phyloP scores from a whole-genome alignment of 371 early-diverging fungal genomes.

The Actinomortierella wolfii region DNA sequence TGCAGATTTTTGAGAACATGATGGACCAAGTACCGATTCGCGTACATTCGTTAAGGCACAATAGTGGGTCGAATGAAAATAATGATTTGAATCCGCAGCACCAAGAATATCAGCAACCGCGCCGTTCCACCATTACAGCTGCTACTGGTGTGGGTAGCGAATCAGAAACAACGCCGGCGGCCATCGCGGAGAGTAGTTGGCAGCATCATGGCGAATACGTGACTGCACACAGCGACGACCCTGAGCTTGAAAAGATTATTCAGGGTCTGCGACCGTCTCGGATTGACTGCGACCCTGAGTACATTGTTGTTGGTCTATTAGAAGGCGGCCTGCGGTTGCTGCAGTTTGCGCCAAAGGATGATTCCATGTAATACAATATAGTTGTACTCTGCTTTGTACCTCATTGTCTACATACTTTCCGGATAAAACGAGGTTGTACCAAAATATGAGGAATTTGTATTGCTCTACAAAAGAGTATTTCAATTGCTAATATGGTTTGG shows the following conservation, averaged over 20 bases:
- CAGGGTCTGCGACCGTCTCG: constrained; percentile 44
- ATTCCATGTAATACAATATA: not conserved
- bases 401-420: too few species aligned
- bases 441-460: too few species aligned
- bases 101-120: not conserved
- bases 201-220: constrained; percentile 42
- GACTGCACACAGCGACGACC: constrained; percentile 34
- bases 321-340: constrained; percentile 40
- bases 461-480: too few species aligned
- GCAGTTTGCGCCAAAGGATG: constrained; percentile 43
- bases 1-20: constrained; percentile 43
- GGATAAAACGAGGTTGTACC: too few species aligned
- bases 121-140: not conserved
- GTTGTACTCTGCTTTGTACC: too few species aligned
- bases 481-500: too few species aligned
- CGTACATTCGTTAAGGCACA: constrained; percentile 32
- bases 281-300: constrained; percentile 45
- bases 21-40: constrained; percentile 41
- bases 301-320: constrained; percentile 39
- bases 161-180: not conserved
- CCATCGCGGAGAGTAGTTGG: constrained; percentile 6
- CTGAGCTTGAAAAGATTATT: constrained; percentile 37
- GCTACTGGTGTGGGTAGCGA: not conserved
- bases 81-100: too few species aligned
- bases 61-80: not conserved